Base-by-base conservation (phyloP, 768 basidiomycete genomes). In the Suillus paluster region DNA sequence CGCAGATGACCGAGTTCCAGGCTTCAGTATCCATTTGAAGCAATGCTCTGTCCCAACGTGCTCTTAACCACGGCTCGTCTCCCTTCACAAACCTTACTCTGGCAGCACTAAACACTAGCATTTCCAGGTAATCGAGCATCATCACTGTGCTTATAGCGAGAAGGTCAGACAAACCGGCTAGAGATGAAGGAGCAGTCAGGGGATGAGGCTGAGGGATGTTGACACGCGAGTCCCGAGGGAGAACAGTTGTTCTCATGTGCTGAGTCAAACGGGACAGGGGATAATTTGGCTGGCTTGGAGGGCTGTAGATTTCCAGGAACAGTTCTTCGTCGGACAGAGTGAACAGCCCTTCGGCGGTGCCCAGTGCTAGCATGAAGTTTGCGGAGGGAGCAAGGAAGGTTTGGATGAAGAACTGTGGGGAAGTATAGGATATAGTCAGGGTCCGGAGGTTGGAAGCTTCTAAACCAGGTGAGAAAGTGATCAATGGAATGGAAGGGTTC, bases 41-140 rank as follows among this genome's bases (percentile, higher is more conserved):
- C 9, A 17, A 49, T 27, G 66, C 70, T 33, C 82, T 69, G 34
- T 79, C 71, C 87, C 86, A 83, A 12, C 25, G 19, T 19, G 25
- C 30, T 49, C 74, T 68, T 34, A 66, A 68, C 86, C 86, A 88
- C 7, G 86, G 85, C 67, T 88, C 87, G 27, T 78, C 69, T 1
- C 85, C 85, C 14, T 63, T 64, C 0, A 88, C 83, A 45, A 84
- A 79, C 52, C 84, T 73, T 19, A 84, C 88, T 0, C 75, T 65
- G 7, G 71, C 63, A 3, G 71, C 25, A 0, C 61, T 49, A 64
- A 84, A 87, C 2, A 82, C 58, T 61, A 52, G 63, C 59, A 70
- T 68, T 68, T 85, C 83, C 9, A 84, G 7, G 0, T 56, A 49
- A n/a, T 78, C 79, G 4, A 79, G 50, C 4, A 69, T 10, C 19